Evolutionary conservation across 2,329 filamentous ascomycete species (phyloP).

Genomic region (Paecilomyces sp.): DNA sequence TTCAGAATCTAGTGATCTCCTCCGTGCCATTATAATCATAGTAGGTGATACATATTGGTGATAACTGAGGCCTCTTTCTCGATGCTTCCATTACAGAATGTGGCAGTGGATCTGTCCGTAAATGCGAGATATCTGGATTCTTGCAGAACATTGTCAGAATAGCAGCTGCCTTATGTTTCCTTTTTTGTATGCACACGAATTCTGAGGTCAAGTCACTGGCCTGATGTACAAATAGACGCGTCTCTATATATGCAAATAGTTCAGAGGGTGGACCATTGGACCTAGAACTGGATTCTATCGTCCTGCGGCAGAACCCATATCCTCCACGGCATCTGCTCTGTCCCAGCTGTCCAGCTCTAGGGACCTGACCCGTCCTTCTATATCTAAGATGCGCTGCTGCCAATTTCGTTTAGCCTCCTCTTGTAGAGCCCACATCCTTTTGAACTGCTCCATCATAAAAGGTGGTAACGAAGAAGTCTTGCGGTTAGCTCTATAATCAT

Average conservation of each 20-base stretch:
- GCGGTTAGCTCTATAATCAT: constrained; percentile 58
- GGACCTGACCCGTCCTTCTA: constrained; percentile 51
- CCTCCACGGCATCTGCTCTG: constrained; percentile 62
- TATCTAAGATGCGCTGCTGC: constrained; percentile 45
- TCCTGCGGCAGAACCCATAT: constrained; percentile 45
- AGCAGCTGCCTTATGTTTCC: neutral
- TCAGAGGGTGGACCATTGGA: neutral
- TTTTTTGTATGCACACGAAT: neutral
- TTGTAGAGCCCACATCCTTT: constrained; percentile 54
- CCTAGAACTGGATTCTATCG: neutral
- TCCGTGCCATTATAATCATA: no score
- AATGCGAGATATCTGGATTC: no score
- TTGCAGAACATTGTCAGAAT: neutral
- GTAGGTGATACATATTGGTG: no score
- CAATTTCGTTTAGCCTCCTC: constrained; percentile 50
- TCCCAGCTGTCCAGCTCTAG: constrained; percentile 73
- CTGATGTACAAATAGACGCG: neutral
- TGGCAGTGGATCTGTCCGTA: no score
- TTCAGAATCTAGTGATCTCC: no score
- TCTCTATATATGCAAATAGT: neutral
- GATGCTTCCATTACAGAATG: no score
- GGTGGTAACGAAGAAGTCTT: constrained; percentile 49
- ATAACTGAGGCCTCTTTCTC: no score
- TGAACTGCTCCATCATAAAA: constrained; percentile 58
- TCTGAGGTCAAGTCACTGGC: neutral